Base-by-base conservation (phyloP, 805 yeast genomes). In the Saccharomycopsis fibuligera region DNA sequence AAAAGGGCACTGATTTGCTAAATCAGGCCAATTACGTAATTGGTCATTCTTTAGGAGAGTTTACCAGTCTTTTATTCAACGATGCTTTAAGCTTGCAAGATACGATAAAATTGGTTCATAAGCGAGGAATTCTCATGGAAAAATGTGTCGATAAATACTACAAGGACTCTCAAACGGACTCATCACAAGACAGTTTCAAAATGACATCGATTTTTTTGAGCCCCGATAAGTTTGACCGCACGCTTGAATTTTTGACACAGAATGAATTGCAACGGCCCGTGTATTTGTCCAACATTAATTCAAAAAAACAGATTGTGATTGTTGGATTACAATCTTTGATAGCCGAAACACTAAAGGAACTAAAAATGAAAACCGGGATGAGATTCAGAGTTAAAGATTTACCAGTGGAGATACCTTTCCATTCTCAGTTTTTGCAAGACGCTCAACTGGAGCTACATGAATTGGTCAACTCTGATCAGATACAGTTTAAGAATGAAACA, bases 31-130 rank as follows among this genome's bases (percentile, higher is more conserved):
- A 49, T 29, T 45, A 45, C 21, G 38, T 48, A n/a, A 24, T 38
- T 27, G 55, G 55, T 3, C 55, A 52, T 31, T 52, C 55, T 5
- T 41, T 52, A 16, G 55, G 55, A 22, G 55, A 52, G 35, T 49
- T 52, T 35, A 52, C 48, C 16, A 42, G 50, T 1, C 31, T 52
- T 9, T 23, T 42, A 12, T 33, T 52, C 22, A 43, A 42, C 30
- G 47, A 30, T n/a, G 50, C 39, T 3, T 27, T 52, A 2, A 17
- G 33, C 4, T 45, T 49, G 9, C 33, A 29, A 22, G 43, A 49
- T 3, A 27, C 45, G 2, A 17, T 52, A 8, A 33, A 40, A 14
- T 25, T 52, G 12, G 53, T 47, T 6, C 44, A 36, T 8, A 35
- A 45, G 27, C 44, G 55, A 14, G 55, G 55, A 3, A 8, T 25